These are phyloP conservation scores for Torulaspora pretoriensis DNA, from an alignment of 1,139 yeast species.

Conservation along the genomic window DNA sequence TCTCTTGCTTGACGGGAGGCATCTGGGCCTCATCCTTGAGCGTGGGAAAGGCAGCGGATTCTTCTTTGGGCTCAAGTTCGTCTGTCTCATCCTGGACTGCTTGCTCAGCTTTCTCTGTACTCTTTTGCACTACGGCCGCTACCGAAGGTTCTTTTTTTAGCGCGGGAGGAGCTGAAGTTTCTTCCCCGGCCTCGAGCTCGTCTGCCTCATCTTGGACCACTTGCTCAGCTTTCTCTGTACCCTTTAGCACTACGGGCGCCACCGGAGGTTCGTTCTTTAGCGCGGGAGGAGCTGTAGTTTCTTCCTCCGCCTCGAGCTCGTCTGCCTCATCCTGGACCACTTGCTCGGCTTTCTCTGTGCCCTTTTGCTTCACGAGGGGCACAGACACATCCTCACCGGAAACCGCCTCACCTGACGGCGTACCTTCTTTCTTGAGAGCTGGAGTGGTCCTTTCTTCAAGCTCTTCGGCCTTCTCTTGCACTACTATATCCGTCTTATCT, in stretches of 20 bases:
- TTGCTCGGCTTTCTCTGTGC: not conserved
- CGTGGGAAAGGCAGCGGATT: no score
- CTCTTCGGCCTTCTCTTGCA: not conserved
- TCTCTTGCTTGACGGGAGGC: not conserved
- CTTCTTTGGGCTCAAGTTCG: not conserved
- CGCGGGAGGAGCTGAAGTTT: not conserved
- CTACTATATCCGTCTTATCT: conserved; percentile 1
- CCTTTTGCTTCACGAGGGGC: not conserved
- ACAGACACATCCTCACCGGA: no score
- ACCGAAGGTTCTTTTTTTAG: not conserved
- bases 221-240: no score
- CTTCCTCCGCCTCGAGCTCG: not conserved
- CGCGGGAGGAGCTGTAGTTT: not conserved
- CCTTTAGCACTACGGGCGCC: no score
- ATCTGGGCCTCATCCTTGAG: not conserved
- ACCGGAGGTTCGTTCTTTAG: not conserved
- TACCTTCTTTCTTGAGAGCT: no score
- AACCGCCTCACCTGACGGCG: no score
- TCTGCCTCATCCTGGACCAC: no score
- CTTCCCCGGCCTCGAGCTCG: not conserved
- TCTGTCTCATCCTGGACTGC: not conserved
- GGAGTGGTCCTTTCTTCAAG: not conserved
- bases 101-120: no score
- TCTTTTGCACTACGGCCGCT: no score
- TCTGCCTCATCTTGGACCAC: not conserved